Percentiles rank a stretch among this genome's conserved stretches.
Conservation (phyloP, 2,329 filamentous ascomycete species). For the Aspergillus sp. region DNA sequence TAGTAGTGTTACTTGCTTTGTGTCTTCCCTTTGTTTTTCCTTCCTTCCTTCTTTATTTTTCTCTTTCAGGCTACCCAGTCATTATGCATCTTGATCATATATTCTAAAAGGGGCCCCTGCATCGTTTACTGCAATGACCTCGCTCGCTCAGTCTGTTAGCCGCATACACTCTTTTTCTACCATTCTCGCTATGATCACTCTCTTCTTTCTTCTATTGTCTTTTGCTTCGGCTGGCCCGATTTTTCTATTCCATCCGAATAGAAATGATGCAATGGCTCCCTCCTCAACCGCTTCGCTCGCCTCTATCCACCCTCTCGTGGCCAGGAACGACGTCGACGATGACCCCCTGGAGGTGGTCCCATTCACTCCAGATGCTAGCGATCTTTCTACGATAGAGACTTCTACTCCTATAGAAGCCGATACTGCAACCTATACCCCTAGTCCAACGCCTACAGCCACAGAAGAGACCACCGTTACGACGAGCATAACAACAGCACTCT, state of each 20-base stretch:
- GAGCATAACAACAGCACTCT: neutral
- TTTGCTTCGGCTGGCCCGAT: slow-evolving; percentile 27
- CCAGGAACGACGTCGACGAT: neutral
- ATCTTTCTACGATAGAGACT: neutral
- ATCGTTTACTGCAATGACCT: neutral
- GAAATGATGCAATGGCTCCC: neutral
- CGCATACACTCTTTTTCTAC: slow-evolving; percentile 8
- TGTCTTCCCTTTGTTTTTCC: neutral
- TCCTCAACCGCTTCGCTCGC: neutral
- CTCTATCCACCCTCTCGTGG: neutral
- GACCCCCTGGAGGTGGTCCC: slow-evolving; percentile 2
- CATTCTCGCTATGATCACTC: slow-evolving; percentile 1
- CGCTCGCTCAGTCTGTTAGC: neutral
- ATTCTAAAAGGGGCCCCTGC: neutral
- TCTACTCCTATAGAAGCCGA: neutral
- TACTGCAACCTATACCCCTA: neutral
- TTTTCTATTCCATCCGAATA: slow-evolving; percentile 15
- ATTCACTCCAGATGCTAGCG: neutral
- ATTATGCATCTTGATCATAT: neutral
- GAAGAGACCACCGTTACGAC: neutral
- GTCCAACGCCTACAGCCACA: neutral
- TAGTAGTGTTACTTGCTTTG: neutral
- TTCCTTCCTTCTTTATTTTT: neutral
- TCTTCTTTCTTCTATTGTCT: slow-evolving; percentile 10
- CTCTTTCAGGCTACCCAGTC: neutral